Evolutionary conservation across 345 rosid genomes (phyloP).

Genomic region (Moricandia moricandioides): DNA sequence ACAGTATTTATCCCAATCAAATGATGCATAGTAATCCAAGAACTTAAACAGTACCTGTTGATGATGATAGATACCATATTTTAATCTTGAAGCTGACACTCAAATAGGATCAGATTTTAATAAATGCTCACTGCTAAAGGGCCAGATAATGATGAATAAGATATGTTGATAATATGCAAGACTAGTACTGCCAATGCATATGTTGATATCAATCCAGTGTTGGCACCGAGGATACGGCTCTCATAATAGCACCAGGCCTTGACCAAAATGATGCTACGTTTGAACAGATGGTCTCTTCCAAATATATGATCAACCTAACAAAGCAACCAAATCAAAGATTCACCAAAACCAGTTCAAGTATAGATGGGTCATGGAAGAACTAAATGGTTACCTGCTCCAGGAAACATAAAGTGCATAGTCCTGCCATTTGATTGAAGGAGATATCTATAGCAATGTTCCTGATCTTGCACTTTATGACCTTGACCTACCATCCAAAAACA

Average conservation of each 20-base stretch:
- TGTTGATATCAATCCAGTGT: conserved; percentile 73
- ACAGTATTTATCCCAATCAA: conserved; percentile 72
- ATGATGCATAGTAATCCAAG: conserved; percentile 66
- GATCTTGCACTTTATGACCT: conserved; percentile 64
- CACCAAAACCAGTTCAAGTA: not conserved
- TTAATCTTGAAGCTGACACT: not conserved
- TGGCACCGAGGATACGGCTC: conserved; percentile 85
- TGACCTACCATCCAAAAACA: conserved; percentile 51
- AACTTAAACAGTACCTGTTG: conserved; percentile 64
- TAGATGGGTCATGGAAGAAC: not conserved
- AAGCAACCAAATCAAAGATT: conserved; percentile 25
- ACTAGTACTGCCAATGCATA: conserved; percentile 78
- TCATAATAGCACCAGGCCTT: conserved; percentile 96
- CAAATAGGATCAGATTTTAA: not conserved
- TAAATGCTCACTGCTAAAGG: conserved; percentile 64
- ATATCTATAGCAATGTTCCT: conserved; percentile 61
- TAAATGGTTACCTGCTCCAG: conserved; percentile 56
- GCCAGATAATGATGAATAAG: conserved; percentile 56
- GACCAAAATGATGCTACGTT: conserved; percentile 67
- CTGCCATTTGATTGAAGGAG: conserved; percentile 79
- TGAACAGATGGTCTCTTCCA: conserved; percentile 73
- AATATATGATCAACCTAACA: conserved; percentile 59
- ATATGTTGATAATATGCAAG: conserved; percentile 64
- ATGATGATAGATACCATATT: not conserved
- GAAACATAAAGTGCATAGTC: conserved; percentile 69